A percentile compares a stretch with the other conserved stretches of the same genome.
Evolutionary conservation across 495 filamentous ascomycete genomes (phyloP).

Genomic region (Neurospora hispaniola): DNA sequence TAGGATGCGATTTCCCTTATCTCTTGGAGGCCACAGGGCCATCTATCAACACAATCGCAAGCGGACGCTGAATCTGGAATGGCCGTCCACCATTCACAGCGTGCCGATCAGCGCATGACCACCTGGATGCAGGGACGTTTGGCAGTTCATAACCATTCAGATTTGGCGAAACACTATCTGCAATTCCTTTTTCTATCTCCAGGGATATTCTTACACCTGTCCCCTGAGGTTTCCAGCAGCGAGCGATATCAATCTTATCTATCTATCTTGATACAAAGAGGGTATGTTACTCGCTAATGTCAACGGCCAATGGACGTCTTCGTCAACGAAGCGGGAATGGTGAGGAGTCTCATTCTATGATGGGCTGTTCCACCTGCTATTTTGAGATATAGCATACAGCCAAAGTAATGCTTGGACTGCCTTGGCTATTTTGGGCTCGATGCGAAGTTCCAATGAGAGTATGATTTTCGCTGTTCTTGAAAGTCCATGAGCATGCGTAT

Average conservation of each 20-base stretch:
- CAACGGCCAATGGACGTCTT: background rate
- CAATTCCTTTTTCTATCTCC: background rate
- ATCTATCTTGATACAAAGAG: background rate
- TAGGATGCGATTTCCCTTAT: background rate
- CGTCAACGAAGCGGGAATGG: background rate
- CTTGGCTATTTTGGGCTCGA: background rate
- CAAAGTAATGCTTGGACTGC: background rate
- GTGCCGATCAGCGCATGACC: background rate
- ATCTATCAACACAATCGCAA: background rate
- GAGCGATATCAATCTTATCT: background rate
- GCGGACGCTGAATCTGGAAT: background rate
- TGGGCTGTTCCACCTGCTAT: background rate
- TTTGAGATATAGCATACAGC: background rate
- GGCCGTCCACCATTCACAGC: background rate
- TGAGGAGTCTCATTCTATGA: background rate
- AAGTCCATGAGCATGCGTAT: background rate
- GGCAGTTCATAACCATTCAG: background rate
- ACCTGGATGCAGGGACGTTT: background rate
- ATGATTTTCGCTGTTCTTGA: background rate
- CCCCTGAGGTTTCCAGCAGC: background rate
- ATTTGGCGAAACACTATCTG: background rate
- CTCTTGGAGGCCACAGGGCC: background rate
- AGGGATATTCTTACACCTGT: background rate
- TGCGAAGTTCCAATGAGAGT: background rate
- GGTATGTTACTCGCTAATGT: background rate